Evolutionary conservation across 108 stramenopile species (phyloP).

Genomic region (Skeletonema costatum): DNA sequence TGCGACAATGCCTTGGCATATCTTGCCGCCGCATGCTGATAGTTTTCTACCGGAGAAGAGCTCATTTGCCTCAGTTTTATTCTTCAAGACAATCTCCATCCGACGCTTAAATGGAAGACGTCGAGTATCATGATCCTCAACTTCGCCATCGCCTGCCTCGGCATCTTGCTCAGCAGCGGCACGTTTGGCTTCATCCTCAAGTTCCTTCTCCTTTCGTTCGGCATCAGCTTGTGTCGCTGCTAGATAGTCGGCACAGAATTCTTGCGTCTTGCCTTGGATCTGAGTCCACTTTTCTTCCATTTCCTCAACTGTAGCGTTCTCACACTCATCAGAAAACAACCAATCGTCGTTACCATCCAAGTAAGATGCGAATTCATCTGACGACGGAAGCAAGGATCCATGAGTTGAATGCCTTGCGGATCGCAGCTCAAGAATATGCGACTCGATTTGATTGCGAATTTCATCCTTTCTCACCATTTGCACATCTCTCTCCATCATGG

Average conservation of each 20-base stretch:
- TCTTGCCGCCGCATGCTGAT: constrained; percentile 54
- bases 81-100: constrained; percentile 70
- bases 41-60: constrained; percentile 54
- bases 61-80: constrained; percentile 61
- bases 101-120: constrained; percentile 56
- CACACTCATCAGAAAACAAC: constrained; percentile 57
- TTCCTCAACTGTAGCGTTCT: constrained; percentile 27
- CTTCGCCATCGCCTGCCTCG: constrained; percentile 38
- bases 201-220: constrained; percentile 47
- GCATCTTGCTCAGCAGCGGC: constrained; percentile 46
- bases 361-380: constrained; percentile 36
- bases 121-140: constrained; percentile 60
- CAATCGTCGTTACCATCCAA: constrained; percentile 53
- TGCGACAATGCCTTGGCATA: constrained; percentile 64
- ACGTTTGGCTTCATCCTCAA: constrained; percentile 55
- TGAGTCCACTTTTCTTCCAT: constrained; percentile 45
- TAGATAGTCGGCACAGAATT: constrained; percentile 41
- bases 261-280: constrained; percentile 25
- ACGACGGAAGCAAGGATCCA: constrained; percentile 38
- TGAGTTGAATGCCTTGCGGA: constrained; percentile 50
- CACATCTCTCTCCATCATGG: constrained; percentile 41
- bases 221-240: constrained; percentile 41
- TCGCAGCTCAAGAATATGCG: constrained; percentile 53
- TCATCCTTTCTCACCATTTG: constrained; percentile 36
- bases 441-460: constrained; percentile 52